phyloP scores from a whole-genome alignment of 106 monocot genomes.

The Alisma plantagoaquatica region DNA sequence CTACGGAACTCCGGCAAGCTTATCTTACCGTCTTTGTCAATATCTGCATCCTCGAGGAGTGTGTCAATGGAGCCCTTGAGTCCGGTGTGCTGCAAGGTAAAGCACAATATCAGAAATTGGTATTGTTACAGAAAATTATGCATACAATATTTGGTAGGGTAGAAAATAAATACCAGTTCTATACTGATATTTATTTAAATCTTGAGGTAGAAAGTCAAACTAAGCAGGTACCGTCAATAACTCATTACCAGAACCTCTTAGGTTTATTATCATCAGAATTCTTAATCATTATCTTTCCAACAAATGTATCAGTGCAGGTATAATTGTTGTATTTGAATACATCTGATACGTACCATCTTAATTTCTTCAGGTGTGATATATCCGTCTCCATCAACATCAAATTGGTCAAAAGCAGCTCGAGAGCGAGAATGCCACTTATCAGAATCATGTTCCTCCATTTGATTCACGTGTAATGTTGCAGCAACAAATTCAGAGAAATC shows the following conservation, averaged over 20 bases:
- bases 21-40: conserved; percentile 93
- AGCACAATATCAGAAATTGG: not conserved
- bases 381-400: conserved; percentile 87
- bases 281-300: too few relatives aligned
- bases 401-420: conserved; percentile 76
- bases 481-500: conserved; percentile 94
- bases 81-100: conserved; percentile 58
- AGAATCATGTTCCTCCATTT: conserved; percentile 72
- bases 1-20: conserved; percentile 81
- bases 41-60: conserved; percentile 79
- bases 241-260: too few relatives aligned
- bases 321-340: too few relatives aligned
- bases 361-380: conserved; percentile 93
- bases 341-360: conserved; percentile 56
- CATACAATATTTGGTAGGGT: too few relatives aligned
- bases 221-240: too few relatives aligned
- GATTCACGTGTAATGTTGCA: conserved; percentile 76
- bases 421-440: conserved; percentile 62
- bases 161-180: too few relatives aligned
- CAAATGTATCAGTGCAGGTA: too few relatives aligned
- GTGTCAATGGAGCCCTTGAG: conserved; percentile 82
- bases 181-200: too few relatives aligned
- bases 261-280: too few relatives aligned
- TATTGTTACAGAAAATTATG: too few relatives aligned
- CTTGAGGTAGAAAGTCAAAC: too few relatives aligned